A percentile compares a stretch with the other conserved stretches of the same genome.
Conservation (phyloP, 495 filamentous ascomycete genomes). For the Halenospora varia region DNA sequence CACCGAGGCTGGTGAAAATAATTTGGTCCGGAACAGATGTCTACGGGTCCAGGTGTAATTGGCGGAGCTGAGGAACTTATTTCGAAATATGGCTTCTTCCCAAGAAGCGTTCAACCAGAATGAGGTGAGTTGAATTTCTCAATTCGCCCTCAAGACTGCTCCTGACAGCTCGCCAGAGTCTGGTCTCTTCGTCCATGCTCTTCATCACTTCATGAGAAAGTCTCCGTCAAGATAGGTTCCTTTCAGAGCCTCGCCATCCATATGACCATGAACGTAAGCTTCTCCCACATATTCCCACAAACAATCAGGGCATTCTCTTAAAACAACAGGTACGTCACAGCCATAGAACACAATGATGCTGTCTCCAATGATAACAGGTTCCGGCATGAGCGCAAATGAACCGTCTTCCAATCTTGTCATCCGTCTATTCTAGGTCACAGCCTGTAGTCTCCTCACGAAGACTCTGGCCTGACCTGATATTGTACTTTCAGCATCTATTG, state of each 20-base stretch:
- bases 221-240: background rate
- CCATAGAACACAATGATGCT: conserved; percentile 5
- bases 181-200: no score
- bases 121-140: no score
- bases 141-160: no score
- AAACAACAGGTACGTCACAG: conserved; percentile 3
- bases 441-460: conserved; percentile 18
- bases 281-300: conserved; percentile 17
- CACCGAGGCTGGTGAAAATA: no score
- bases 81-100: no score
- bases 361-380: background rate
- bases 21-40: no score
- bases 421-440: conserved; percentile 11
- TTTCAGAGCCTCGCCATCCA: conserved; percentile 12
- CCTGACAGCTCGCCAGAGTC: no score
- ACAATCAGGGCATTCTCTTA: background rate
- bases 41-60: no score
- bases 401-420: background rate
- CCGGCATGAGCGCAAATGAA: conserved; percentile 4
- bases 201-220: background rate
- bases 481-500: background rate
- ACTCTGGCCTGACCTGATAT: conserved; percentile 8
- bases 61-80: no score
- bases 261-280: conserved; percentile 19
- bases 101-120: no score